Conservation (phyloP, 257 asterid species). For the Plantago elongata region DNA sequence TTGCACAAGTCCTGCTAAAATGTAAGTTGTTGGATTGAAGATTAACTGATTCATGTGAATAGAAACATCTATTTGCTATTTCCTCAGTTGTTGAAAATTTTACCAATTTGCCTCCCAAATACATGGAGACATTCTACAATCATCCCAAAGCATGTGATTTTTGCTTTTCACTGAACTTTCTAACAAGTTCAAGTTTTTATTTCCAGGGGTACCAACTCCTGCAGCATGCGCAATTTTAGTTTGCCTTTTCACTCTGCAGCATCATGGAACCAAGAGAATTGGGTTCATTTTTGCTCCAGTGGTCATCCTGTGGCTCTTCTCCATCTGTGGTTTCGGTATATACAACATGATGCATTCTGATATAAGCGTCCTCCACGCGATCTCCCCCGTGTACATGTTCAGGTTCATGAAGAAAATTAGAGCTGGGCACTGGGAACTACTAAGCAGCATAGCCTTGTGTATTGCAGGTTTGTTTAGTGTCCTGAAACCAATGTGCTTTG, state of each 20-base stretch:
- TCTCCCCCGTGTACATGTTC: slow-evolving; percentile 75
- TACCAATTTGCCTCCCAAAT: neutral
- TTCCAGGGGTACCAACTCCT: slow-evolving; percentile 78
- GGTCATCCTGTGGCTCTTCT: slow-evolving; percentile 70
- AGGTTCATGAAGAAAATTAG: slow-evolving; percentile 58
- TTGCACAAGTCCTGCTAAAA: slow-evolving; percentile 41
- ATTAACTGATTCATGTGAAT: neutral
- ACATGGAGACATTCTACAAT: neutral
- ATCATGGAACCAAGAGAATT: slow-evolving; percentile 69
- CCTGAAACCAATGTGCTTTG: neutral
- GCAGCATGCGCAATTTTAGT: slow-evolving; percentile 75
- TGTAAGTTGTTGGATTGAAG: slow-evolving; percentile 41
- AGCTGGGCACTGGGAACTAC: slow-evolving; percentile 60
- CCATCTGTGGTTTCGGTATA: slow-evolving; percentile 65
- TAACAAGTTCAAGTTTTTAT: slow-evolving; percentile 22
- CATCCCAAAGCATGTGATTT: neutral
- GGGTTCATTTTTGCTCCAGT: slow-evolving; percentile 88
- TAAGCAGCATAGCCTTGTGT: slow-evolving; percentile 71
- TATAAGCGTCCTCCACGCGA: slow-evolving; percentile 46
- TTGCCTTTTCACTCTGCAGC: slow-evolving; percentile 87
- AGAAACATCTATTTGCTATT: neutral
- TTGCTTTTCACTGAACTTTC: slow-evolving; percentile 4
- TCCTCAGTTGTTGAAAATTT: neutral
- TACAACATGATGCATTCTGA: slow-evolving; percentile 56
- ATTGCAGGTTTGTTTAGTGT: slow-evolving; percentile 62